Evolutionary conservation across 1,284 basidiomycete species (phyloP).

Genomic region (Mycosarcoma mackinlayi): DNA sequence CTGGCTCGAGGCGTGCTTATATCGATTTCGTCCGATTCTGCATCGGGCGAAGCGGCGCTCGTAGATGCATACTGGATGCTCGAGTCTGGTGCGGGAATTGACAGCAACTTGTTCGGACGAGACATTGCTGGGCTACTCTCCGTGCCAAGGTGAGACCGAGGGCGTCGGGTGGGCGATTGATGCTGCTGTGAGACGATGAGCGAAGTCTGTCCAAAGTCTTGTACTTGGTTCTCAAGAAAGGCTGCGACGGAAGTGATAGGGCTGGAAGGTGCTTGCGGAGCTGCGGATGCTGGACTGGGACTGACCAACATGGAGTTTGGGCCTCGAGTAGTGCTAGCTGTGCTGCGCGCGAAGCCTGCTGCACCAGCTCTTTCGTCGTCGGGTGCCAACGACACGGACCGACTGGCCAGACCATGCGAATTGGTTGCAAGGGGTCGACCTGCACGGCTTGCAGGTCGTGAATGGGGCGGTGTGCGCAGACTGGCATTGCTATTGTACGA

Average conservation of each 20-base stretch:
- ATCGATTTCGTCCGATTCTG: slow-evolving; percentile 34
- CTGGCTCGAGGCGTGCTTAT: slow-evolving; percentile 48
- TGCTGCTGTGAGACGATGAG: too few species aligned
- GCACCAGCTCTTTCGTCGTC: slow-evolving; percentile 7
- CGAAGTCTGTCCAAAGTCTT: too few species aligned
- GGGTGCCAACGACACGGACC: slow-evolving; percentile 16
- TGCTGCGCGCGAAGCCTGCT: neutral
- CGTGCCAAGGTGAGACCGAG: slow-evolving; percentile 14
- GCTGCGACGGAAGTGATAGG: slow-evolving; percentile 23
- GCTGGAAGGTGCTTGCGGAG: slow-evolving; percentile 2
- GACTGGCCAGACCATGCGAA: slow-evolving; percentile 15
- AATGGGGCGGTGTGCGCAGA: slow-evolving; percentile 32
- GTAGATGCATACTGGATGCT: neutral
- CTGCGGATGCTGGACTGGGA: slow-evolving; percentile 17
- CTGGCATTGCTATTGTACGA: slow-evolving; percentile 23
- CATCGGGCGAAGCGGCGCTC: neutral
- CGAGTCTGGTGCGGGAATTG: neutral
- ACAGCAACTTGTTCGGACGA: neutral
- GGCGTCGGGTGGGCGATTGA: slow-evolving; percentile 23
- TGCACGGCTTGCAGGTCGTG: slow-evolving; percentile 36
- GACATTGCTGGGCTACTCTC: neutral
- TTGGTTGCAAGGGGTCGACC: slow-evolving; percentile 15
- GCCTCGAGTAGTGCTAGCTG: slow-evolving; percentile 8
- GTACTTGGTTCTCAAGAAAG: slow-evolving; percentile 35
- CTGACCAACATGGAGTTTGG: slow-evolving; percentile 11